Conservation (phyloP, 208 protist genomes). For the Porcisia hertigi region DNA sequence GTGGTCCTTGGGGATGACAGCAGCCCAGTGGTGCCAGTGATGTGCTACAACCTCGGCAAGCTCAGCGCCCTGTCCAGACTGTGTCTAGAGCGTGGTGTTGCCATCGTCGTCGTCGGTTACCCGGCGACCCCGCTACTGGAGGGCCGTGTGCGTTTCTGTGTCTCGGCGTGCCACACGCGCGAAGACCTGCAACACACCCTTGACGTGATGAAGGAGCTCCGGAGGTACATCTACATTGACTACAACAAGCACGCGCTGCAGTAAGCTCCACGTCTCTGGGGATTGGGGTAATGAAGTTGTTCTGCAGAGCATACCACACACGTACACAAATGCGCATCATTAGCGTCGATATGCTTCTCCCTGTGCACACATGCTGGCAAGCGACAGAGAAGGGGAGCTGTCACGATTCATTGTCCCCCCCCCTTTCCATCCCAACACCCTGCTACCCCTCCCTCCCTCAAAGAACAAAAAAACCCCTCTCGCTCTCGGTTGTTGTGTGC, state of each 20-base stretch:
- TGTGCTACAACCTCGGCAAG: slow-evolving; percentile 95
- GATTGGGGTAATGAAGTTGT: neutral
- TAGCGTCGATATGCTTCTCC: neutral
- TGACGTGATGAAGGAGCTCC: slow-evolving; percentile 87
- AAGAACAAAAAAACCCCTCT: too few species aligned
- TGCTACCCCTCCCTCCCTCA: neutral
- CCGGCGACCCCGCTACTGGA: slow-evolving; percentile 95
- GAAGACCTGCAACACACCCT: slow-evolving; percentile 93
- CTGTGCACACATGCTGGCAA: neutral
- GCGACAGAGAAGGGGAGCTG: neutral
- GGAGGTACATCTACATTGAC: slow-evolving; percentile 69
- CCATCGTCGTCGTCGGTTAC: slow-evolving; percentile 97
- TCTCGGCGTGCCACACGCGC: slow-evolving; percentile 94
- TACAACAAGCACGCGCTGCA: slow-evolving; percentile 41
- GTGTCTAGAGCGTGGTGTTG: slow-evolving; percentile 89
- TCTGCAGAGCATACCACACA: neutral
- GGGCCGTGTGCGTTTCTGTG: slow-evolving; percentile 91
- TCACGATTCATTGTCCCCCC: neutral
- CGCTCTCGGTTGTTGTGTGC: neutral
- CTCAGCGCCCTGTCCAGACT: slow-evolving; percentile 86
- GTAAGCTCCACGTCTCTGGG: neutral
- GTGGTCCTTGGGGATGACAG: slow-evolving; percentile 89
- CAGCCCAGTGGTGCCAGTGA: slow-evolving; percentile 96
- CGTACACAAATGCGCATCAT: neutral
- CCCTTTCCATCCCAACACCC: neutral